Percentiles rank a stretch among this genome's conserved stretches.
phyloP scores from a whole-genome alignment of 2,329 filamentous ascomycete genomes.

The Curvularia sp. region DNA sequence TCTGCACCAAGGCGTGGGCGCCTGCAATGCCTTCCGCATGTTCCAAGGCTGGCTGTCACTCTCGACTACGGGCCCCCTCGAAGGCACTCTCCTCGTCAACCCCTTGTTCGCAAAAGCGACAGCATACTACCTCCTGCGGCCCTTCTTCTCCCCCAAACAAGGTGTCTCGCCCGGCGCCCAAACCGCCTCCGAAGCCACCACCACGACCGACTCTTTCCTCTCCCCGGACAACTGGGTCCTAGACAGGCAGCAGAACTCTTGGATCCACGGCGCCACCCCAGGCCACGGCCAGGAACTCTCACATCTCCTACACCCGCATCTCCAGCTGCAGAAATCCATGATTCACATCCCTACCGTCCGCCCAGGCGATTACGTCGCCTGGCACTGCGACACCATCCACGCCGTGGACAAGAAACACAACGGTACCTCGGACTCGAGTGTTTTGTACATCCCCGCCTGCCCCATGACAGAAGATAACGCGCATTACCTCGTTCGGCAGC shows the following conservation, averaged over 20 bases:
- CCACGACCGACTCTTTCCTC: slow-evolving; percentile 55
- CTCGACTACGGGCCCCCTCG: slow-evolving; percentile 71
- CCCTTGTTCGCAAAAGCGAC: slow-evolving; percentile 78
- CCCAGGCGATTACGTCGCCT: slow-evolving; percentile 76
- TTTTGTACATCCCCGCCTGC: slow-evolving; percentile 88
- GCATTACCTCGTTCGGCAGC: slow-evolving; percentile 72
- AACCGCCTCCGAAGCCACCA: slow-evolving; percentile 37
- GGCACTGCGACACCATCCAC: slow-evolving; percentile 85
- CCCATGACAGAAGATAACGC: slow-evolving; percentile 79
- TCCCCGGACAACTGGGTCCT: slow-evolving; percentile 68
- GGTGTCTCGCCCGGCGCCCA: slow-evolving; percentile 45
- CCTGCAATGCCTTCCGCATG: slow-evolving; percentile 84
- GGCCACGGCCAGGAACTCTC: slow-evolving; percentile 75
- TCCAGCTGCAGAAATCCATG: slow-evolving; percentile 72
- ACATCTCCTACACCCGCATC: slow-evolving; percentile 70
- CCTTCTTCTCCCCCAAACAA: slow-evolving; percentile 73
- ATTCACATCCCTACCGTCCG: slow-evolving; percentile 71
- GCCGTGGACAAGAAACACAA: slow-evolving; percentile 80
- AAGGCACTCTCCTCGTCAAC: slow-evolving; percentile 84
- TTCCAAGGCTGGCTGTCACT: slow-evolving; percentile 91
- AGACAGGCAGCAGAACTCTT: slow-evolving; percentile 60
- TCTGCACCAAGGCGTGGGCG: slow-evolving; percentile 80
- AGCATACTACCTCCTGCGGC: slow-evolving; percentile 80
- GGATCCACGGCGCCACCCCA: slow-evolving; percentile 72
- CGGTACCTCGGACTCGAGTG: slow-evolving; percentile 77